Evolutionary conservation across 2,329 filamentous ascomycete species (phyloP).

Genomic region (Colletotrichum cuscutae): DNA sequence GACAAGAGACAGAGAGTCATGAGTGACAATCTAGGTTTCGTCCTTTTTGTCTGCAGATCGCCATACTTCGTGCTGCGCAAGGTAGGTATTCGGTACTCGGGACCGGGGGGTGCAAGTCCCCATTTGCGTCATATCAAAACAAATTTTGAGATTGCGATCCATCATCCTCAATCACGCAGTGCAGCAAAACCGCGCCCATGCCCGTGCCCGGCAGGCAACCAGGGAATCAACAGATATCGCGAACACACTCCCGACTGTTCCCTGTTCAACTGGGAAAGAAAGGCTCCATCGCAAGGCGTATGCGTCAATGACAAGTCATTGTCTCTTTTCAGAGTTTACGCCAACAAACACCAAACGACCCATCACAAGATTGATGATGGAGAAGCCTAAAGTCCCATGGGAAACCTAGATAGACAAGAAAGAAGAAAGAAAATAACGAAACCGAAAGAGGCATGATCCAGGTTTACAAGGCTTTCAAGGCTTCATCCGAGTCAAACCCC

Average conservation of each 20-base stretch:
- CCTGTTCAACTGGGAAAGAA: neutral
- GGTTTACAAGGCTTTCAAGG: neutral
- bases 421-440: neutral
- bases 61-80: neutral
- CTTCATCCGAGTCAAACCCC: neutral
- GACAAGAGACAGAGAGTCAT: slow-evolving; percentile 8
- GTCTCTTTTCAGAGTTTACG: neutral
- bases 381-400: neutral
- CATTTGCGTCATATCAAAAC: slow-evolving; percentile 19
- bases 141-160: slow-evolving; percentile 1
- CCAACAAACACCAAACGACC: neutral
- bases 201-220: neutral
- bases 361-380: neutral
- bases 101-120: neutral
- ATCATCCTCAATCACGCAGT: neutral
- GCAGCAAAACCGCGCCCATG: neutral
- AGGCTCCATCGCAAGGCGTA: neutral
- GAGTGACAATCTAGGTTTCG: neutral
- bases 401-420: neutral
- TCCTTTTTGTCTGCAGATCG: slow-evolving; percentile 24
- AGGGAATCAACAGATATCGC: neutral
- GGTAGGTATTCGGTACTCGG: slow-evolving; percentile 2
- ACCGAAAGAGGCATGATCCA: neutral
- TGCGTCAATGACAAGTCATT: neutral
- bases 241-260: neutral